Evolutionary conservation across 768 basidiomycete genomes (phyloP), one percentile per base, ranked within the genome.

Genomic region (Termitomyces sp.): DNA sequence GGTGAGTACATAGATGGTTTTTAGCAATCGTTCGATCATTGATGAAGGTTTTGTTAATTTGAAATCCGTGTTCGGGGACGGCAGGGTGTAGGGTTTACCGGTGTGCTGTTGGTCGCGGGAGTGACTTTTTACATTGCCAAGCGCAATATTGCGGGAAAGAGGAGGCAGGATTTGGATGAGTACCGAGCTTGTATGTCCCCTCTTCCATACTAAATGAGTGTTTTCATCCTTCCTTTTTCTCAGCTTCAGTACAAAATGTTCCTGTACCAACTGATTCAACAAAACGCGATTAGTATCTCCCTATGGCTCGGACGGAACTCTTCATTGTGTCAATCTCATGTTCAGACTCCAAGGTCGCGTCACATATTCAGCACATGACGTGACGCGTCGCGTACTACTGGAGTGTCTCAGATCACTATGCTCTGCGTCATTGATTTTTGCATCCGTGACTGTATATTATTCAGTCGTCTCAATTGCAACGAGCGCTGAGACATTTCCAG

Each of bases 51-150:
- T 36, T 40, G 20, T 52, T 54, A 20, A 55, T 39, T 48, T 58
- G 35, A 56, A n/a, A n/a, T 50, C 64, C 35, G 32, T 36, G 3
- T 12, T 48, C 7, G 22, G 53, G 24, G n/a, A n/a, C 12, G 9
- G 40, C 46, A 78, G 76, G 68, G 65, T 24, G 57, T 67, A 6
- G 71, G 68, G 22, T 75, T 77, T 42, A 61, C 69, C 48, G 74
- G 74, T 6, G 68, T 68, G 5, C 67, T 78, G 16, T 48, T 70
- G 4, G 63, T 73, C 16, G 72, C 73, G 38, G 76, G 74, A 13
- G 59, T 69, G 5, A 64, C 72, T 0, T 72, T 78, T 36, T 77
- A 76, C 58, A 48, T 69, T 11, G 75, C 73, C 11, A 79, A 76
- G 65, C 67, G 69, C 55, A 65, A 62, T 24, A 73, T 78, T 39